A percentile compares a stretch with the other conserved stretches of the same genome.
These are phyloP conservation scores for Pseudomassariella vexata DNA, from an alignment of 2,329 filamentous ascomycete genomes.

Conservation along the genomic window DNA sequence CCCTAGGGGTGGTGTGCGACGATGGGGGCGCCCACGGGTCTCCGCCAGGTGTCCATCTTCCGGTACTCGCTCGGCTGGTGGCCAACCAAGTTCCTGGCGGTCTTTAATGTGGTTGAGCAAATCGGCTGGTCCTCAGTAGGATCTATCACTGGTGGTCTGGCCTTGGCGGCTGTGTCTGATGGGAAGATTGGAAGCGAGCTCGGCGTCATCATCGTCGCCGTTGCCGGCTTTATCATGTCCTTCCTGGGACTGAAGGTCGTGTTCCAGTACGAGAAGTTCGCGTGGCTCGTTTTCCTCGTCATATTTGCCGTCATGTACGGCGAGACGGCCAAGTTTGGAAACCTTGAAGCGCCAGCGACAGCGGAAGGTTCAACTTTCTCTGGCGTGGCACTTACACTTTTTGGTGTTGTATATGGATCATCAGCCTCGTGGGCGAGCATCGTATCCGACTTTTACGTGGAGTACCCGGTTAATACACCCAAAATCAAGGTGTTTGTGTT, in stretches of 20 bases:
- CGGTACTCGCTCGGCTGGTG: conserved; percentile 46
- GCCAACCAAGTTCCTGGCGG: conserved; percentile 42
- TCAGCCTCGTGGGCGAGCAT: conserved; percentile 45
- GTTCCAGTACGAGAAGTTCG: conserved; percentile 43
- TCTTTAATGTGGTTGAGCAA: conserved; percentile 42
- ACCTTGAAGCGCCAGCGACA: conserved; percentile 27
- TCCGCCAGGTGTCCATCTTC: conserved; percentile 44
- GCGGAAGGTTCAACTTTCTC: conserved; percentile 29
- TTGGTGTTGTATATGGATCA: conserved; percentile 41
- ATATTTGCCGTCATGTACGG: conserved; percentile 45
- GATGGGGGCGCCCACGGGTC: conserved; percentile 41
- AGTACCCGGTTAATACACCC: conserved; percentile 39
- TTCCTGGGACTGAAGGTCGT: conserved; percentile 45
- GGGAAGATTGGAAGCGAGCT: conserved; percentile 39
- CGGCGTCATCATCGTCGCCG: conserved; percentile 46
- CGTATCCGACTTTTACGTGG: conserved; percentile 38
- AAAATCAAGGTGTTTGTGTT: conserved; percentile 40
- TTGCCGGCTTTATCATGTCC: conserved; percentile 43
- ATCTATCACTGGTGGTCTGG: conserved; percentile 42
- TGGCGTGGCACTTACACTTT: conserved; percentile 33
- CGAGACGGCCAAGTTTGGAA: conserved; percentile 34
- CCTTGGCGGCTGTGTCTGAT: conserved; percentile 38
- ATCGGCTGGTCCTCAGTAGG: conserved; percentile 34
- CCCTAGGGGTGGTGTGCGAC: conserved; percentile 46
- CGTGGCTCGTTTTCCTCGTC: conserved; percentile 40